Evolutionary conservation across 495 filamentous ascomycete species (phyloP).

Genomic region (Aspergillus heteromorphus): DNA sequence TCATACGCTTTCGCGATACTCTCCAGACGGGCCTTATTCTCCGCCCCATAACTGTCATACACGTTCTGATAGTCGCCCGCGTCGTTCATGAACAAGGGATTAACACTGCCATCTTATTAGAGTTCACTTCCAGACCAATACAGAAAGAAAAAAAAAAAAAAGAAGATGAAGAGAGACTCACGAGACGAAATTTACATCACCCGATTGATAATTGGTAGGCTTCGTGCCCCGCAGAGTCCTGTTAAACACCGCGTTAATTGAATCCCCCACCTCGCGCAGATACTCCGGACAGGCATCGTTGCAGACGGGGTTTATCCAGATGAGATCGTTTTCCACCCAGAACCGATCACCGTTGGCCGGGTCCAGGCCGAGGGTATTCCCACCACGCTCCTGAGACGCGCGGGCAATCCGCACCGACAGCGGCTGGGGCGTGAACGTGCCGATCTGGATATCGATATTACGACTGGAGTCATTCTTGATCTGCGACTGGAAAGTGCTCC

Average conservation of each 20-base stretch:
- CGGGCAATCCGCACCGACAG: constrained; percentile 4
- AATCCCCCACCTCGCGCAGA: constrained; percentile 4
- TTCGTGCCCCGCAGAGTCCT: neutral
- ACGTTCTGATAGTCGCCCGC: constrained; percentile 25
- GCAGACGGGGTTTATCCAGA: constrained; percentile 7
- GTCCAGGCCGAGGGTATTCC: constrained; percentile 8
- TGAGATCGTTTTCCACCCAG: constrained; percentile 12
- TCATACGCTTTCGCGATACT: constrained; percentile 29
- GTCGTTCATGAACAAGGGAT: constrained; percentile 24
- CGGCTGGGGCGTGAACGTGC: constrained; percentile 10
- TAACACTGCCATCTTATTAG: neutral
- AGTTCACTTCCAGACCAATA: neutral
- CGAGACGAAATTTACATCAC: constrained; percentile 7
- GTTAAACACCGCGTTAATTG: neutral
- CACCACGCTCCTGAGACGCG: neutral
- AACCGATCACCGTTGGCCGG: constrained; percentile 10
- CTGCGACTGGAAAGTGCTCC: constrained; percentile 2
- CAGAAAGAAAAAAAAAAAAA: neutral
- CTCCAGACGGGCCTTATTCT: constrained; percentile 17
- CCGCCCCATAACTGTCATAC: constrained; percentile 28
- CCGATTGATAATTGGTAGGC: constrained; percentile 4
- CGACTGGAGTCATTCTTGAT: constrained; percentile 1
- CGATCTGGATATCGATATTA: constrained; percentile 6
- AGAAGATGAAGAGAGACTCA: neutral
- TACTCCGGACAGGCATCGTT: constrained; percentile 5